Percentiles rank a stretch among this genome's conserved stretches.
Evolutionary conservation across 2,329 filamentous ascomycete genomes (phyloP).

Genomic region (Teratosphaeriaceae sp.): DNA sequence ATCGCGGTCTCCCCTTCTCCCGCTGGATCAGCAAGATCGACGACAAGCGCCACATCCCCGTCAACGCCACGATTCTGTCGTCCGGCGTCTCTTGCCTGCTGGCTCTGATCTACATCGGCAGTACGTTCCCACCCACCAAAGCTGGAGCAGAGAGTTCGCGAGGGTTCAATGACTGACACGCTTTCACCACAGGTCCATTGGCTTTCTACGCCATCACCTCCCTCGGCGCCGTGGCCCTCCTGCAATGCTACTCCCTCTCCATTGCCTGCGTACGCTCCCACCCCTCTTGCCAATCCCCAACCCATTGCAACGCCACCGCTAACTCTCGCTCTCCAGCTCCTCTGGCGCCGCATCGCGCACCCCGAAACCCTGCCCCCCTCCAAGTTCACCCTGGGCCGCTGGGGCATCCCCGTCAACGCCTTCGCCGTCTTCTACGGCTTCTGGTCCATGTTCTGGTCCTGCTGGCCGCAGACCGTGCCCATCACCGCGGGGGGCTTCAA

Average conservation of each 20-base stretch:
- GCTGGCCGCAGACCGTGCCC: slow-evolving; percentile 4
- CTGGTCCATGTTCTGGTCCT: slow-evolving; percentile 16
- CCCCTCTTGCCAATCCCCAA: too few species aligned
- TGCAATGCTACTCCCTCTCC: slow-evolving; percentile 14
- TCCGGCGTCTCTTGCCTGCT: slow-evolving; percentile 43
- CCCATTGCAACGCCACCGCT: too few species aligned
- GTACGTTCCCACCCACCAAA: not conserved
- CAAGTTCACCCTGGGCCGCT: slow-evolving; percentile 13
- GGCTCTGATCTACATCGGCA: slow-evolving; percentile 34
- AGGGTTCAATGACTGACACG: not conserved
- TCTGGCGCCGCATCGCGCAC: slow-evolving; percentile 15
- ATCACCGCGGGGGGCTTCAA: slow-evolving; percentile 4
- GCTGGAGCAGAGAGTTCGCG: too few species aligned
- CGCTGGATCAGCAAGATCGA: slow-evolving; percentile 3
- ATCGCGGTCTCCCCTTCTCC: slow-evolving; percentile 29
- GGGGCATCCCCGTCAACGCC: slow-evolving; percentile 16
- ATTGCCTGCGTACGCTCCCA: slow-evolving; percentile 18
- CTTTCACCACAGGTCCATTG: slow-evolving; percentile 10
- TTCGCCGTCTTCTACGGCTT: slow-evolving; percentile 13
- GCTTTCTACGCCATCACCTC: slow-evolving; percentile 36
- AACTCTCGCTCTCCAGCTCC: slow-evolving; percentile 10
- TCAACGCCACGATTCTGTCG: slow-evolving; percentile 32
- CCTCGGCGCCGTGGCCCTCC: not conserved
- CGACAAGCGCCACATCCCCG: slow-evolving; percentile 7
- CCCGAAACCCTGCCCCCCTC: slow-evolving; percentile 16